Evolutionary conservation across 495 filamentous ascomycete genomes (phyloP).

Genomic region (Penicillium angulare): DNA sequence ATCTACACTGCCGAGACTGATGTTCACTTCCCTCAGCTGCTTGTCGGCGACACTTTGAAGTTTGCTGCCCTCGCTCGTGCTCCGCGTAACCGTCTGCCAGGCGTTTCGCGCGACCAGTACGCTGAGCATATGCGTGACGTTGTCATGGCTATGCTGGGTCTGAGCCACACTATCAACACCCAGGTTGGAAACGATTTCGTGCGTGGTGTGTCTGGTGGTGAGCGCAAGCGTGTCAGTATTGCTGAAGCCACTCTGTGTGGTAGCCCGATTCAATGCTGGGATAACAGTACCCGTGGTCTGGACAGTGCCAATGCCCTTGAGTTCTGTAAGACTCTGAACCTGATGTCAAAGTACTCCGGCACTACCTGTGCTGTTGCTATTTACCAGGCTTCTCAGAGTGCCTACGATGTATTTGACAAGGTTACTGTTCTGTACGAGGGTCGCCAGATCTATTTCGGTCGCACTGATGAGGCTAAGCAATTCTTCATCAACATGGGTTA

Average conservation of each 20-base stretch:
- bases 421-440: constrained; percentile 63
- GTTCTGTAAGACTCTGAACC: constrained; percentile 65
- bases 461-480: constrained; percentile 55
- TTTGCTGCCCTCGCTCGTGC: constrained; percentile 58
- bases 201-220: constrained; percentile 82
- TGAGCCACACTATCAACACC: constrained; percentile 56
- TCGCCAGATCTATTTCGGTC: constrained; percentile 68
- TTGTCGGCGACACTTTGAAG: constrained; percentile 63
- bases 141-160: constrained; percentile 63
- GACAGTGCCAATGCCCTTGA: constrained; percentile 84
- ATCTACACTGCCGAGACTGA: constrained; percentile 67
- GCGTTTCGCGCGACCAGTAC: constrained; percentile 47
- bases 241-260: constrained; percentile 66
- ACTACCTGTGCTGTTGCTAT: constrained; percentile 78
- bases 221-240: constrained; percentile 68
- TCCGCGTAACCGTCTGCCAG: constrained; percentile 47
- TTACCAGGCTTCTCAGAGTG: constrained; percentile 84
- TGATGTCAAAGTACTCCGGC: constrained; percentile 75
- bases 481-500: constrained; percentile 69
- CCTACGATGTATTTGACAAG: constrained; percentile 70
- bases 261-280: constrained; percentile 75
- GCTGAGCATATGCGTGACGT: constrained; percentile 54
- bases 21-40: constrained; percentile 65
- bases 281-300: constrained; percentile 83
- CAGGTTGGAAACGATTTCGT: constrained; percentile 74